Conservation (phyloP, 345 rosid species). For the Theobroma cacao region DNA sequence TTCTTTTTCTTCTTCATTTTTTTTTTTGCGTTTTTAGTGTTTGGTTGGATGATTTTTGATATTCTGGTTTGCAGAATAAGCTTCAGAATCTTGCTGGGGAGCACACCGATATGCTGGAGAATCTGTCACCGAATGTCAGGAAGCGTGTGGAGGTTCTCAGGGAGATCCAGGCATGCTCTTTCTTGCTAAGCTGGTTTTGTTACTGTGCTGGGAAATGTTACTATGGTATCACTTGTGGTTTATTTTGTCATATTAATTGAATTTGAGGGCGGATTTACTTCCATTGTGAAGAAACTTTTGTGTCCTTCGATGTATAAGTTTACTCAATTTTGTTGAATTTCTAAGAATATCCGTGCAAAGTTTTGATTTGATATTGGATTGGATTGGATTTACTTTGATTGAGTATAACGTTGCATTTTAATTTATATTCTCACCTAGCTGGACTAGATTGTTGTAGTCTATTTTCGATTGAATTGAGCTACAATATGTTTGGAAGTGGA, state of each 20-base stretch:
- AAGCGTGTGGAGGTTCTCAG: conserved; percentile 90
- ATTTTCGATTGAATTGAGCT: neutral
- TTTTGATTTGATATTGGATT: neutral
- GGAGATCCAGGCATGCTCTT: conserved; percentile 70
- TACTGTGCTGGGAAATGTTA: neutral
- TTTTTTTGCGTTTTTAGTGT: neutral
- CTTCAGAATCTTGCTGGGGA: conserved; percentile 79
- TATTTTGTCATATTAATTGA: neutral
- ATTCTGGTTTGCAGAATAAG: conserved; percentile 51
- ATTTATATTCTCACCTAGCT: neutral
- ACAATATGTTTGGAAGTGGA: neutral
- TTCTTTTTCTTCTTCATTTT: neutral
- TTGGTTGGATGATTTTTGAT: neutral
- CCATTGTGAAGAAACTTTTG: neutral
- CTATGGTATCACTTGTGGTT: neutral
- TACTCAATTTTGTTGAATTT: neutral
- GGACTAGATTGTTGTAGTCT: neutral
- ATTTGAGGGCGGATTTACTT: neutral
- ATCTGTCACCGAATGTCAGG: conserved; percentile 52
- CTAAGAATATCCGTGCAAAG: neutral
- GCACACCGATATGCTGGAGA: conserved; percentile 73
- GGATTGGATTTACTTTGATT: neutral
- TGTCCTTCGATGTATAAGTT: neutral
- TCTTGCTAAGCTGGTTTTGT: neutral
- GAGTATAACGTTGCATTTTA: neutral